Conservation (phyloP, 768 basidiomycete species). For the Sarcodon aspratus region DNA sequence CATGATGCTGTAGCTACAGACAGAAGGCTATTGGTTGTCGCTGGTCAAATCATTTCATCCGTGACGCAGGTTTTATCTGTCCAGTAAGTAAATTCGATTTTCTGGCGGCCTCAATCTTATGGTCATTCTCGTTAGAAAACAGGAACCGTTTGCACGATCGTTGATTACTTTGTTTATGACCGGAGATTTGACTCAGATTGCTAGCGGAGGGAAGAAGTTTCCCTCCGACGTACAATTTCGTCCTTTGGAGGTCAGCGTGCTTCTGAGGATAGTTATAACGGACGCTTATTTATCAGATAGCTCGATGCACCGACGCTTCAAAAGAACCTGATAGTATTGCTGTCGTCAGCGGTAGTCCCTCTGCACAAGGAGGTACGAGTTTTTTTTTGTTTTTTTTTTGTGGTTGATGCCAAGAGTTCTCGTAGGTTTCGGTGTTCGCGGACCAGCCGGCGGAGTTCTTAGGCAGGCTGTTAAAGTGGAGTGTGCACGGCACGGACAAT, state of each 20-base stretch:
- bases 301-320: slow-evolving; percentile 31
- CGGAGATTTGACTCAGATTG: slow-evolving; percentile 40
- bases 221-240: slow-evolving; percentile 25
- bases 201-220: slow-evolving; percentile 44
- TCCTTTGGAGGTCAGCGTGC: slow-evolving; percentile 39
- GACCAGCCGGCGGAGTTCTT: slow-evolving; percentile 37
- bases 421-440: slow-evolving; percentile 41
- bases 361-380: slow-evolving; percentile 53
- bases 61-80: slow-evolving; percentile 51
- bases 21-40: slow-evolving; percentile 44
- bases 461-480: slow-evolving; percentile 47
- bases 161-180: slow-evolving; percentile 45
- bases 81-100: slow-evolving; percentile 39
- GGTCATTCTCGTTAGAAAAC: slow-evolving; percentile 35
- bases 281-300: slow-evolving; percentile 18
- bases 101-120: too few relatives aligned
- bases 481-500: slow-evolving; percentile 33
- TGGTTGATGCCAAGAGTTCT: background rate
- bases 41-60: slow-evolving; percentile 55
- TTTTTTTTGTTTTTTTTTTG: background rate
- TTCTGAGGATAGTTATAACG: background rate
- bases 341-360: slow-evolving; percentile 55
- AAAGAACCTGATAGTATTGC: slow-evolving; percentile 54
- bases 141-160: slow-evolving; percentile 40
- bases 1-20: slow-evolving; percentile 23